Conservation (phyloP, 345 rosid species). For the Syzygium oleosum region DNA sequence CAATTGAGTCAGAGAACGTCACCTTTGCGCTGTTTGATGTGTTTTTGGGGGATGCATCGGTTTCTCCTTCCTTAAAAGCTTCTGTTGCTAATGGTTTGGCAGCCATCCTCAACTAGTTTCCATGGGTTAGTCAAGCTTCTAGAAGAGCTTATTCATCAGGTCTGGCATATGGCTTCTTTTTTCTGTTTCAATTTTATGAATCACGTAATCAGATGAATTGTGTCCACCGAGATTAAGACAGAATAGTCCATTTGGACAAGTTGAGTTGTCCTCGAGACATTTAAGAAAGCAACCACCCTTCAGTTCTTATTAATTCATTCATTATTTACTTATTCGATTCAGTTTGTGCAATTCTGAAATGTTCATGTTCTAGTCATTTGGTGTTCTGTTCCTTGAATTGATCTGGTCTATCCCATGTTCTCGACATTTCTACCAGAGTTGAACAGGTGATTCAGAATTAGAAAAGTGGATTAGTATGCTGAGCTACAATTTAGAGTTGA, state of each 20-base stretch:
- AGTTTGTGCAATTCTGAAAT: background rate
- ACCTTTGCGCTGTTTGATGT: conserved; percentile 62
- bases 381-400: background rate
- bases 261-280: background rate
- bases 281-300: background rate
- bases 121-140: background rate
- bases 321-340: background rate
- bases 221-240: background rate
- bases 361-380: background rate
- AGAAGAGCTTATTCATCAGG: background rate
- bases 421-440: background rate
- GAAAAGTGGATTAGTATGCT: background rate
- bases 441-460: background rate
- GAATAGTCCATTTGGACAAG: background rate
- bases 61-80: conserved; percentile 67
- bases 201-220: background rate
- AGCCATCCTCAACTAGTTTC: conserved; percentile 25
- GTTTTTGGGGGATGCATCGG: conserved; percentile 68
- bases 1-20: conserved; percentile 52
- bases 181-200: background rate
- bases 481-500: background rate
- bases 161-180: background rate
- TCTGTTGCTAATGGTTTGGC: conserved; percentile 54
- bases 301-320: background rate
- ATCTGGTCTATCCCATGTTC: background rate